Percentiles rank a stretch among this genome's conserved stretches.
Evolutionary conservation across 768 basidiomycete genomes (phyloP).

Genomic region (Chlorophyllum brunneum): DNA sequence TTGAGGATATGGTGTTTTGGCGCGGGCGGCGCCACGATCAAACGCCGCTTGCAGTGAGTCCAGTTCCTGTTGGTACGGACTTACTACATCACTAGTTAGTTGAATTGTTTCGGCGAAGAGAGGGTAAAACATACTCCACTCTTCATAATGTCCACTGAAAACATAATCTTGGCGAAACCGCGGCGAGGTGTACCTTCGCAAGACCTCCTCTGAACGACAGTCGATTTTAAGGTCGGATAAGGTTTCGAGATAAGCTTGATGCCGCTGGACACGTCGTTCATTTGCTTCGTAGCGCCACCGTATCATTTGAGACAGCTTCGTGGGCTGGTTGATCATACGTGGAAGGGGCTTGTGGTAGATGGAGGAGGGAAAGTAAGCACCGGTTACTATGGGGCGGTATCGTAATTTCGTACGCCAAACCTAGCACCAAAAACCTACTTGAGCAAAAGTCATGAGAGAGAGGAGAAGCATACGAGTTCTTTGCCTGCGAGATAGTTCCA

Average conservation of each 20-base stretch:
- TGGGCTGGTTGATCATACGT: constrained; percentile 76
- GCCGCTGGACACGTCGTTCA: constrained; percentile 38
- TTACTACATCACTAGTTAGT: constrained; percentile 24
- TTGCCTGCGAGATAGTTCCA: constrained; percentile 44
- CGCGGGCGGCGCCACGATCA: constrained; percentile 38
- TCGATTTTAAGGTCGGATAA: constrained; percentile 31
- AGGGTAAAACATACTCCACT: constrained; percentile 38
- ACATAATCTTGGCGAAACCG: constrained; percentile 11
- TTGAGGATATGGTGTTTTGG: constrained; percentile 38
- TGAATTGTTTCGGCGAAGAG: not conserved
- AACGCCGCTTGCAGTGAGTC: constrained; percentile 29
- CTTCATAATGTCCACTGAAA: constrained; percentile 19
- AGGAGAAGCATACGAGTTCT: constrained; percentile 42
- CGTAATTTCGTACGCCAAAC: constrained; percentile 52
- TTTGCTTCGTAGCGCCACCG: constrained; percentile 33
- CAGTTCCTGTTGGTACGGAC: constrained; percentile 30
- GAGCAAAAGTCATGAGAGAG: not conserved
- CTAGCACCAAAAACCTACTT: constrained; percentile 29
- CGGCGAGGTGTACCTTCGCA: constrained; percentile 7
- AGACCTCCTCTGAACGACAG: constrained; percentile 30
- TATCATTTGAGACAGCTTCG: constrained; percentile 69
- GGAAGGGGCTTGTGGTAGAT: constrained; percentile 70
- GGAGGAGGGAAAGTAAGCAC: constrained; percentile 62
- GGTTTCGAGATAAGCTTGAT: constrained; percentile 26
- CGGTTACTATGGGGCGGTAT: constrained; percentile 67